Conservation (phyloP, 352 stramenopile species). For the Phytophthora meadii region DNA sequence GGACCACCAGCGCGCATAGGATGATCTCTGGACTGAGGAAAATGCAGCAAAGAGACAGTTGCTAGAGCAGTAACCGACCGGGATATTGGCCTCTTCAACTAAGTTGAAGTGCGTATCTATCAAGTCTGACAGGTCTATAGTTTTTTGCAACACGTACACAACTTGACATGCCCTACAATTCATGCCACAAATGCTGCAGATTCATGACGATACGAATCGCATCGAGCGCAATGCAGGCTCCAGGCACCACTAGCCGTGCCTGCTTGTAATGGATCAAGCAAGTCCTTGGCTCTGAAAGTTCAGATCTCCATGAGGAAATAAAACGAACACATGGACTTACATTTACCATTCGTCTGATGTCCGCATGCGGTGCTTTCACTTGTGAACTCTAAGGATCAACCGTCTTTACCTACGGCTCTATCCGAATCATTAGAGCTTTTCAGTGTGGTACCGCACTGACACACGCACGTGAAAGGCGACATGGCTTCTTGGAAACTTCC, state of each 20-base stretch:
- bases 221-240: too few species aligned
- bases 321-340: not conserved
- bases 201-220: too few species aligned
- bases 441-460: conserved; percentile 9
- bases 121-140: not conserved
- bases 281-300: not conserved
- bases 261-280: conserved; percentile 9
- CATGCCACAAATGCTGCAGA: too few species aligned
- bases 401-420: conserved; percentile 10
- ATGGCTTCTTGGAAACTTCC: conserved; percentile 23
- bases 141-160: not conserved
- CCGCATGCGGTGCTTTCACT: conserved; percentile 8
- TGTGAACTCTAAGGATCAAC: not conserved
- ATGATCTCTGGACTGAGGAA: not conserved
- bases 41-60: conserved; percentile 22
- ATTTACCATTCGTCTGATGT: not conserved
- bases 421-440: conserved; percentile 6
- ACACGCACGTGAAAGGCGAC: conserved; percentile 13
- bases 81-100: not conserved
- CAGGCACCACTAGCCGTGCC: too few species aligned
- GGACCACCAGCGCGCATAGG: conserved; percentile 60
- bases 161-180: too few species aligned
- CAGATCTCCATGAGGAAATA: conserved; percentile 9
- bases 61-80: conserved; percentile 16
- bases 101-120: conserved; percentile 25